Percentiles rank a stretch among this genome's conserved stretches.
These are phyloP conservation scores for Chlamydomonas sp. DNA, from an alignment of 139 green algal species.

Conservation along the genomic window DNA sequence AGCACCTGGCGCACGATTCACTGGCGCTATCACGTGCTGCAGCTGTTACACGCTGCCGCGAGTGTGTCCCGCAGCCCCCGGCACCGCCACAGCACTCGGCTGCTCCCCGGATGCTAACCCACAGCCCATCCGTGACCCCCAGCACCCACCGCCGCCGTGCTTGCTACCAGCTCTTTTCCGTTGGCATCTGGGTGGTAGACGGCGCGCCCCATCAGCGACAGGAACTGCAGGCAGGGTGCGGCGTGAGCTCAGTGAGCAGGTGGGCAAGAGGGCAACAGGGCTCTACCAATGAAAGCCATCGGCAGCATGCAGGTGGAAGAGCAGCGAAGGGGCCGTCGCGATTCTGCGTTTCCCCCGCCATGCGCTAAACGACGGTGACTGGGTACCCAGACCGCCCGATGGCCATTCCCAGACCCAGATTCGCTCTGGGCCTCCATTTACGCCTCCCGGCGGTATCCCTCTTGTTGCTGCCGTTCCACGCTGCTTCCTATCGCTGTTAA, in stretches of 20 bases:
- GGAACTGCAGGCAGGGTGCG: constrained; percentile 1
- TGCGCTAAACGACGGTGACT: no score
- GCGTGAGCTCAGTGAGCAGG: background rate
- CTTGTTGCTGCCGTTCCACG: no score
- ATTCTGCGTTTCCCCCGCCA: no score
- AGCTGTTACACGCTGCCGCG: background rate
- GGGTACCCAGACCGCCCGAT: no score
- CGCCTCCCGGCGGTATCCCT: no score
- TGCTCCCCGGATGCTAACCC: background rate
- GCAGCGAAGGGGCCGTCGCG: no score
- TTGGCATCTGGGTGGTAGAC: constrained; percentile 12
- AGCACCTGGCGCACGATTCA: background rate
- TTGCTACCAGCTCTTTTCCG: background rate
- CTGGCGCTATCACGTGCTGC: background rate
- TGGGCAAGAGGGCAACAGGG: background rate
- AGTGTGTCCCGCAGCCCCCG: background rate
- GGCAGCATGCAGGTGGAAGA: no score
- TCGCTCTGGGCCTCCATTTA: no score
- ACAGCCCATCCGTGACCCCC: no score
- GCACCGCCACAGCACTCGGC: background rate
- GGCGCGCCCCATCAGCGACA: constrained; percentile 20
- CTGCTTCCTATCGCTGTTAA: no score
- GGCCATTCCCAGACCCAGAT: no score
- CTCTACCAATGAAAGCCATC: background rate
- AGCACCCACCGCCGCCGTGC: background rate